A percentile compares a stretch with the other conserved stretches of the same genome.
These are phyloP conservation scores for Antrodiella citrinella DNA, from an alignment of 768 basidiomycete species.

Conservation along the genomic window DNA sequence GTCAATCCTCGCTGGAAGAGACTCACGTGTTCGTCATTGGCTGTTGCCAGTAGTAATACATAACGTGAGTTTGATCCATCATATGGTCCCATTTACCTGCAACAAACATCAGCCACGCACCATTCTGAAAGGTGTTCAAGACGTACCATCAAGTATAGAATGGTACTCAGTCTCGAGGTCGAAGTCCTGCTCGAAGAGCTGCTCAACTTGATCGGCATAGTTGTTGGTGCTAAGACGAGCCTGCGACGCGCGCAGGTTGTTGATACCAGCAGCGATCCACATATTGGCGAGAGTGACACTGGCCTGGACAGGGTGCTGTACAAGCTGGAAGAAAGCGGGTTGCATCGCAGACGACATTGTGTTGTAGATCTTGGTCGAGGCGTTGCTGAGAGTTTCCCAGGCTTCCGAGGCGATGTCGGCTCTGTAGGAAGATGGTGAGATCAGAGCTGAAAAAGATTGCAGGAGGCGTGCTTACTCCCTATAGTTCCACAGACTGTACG, in stretches of 20 bases:
- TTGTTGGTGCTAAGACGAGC: constrained; percentile 54
- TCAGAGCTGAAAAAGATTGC: background rate
- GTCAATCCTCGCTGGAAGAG: no score
- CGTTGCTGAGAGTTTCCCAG: constrained; percentile 40
- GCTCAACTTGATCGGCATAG: constrained; percentile 45
- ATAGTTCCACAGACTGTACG: constrained; percentile 58
- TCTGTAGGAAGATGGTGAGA: constrained; percentile 27
- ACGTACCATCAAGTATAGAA: constrained; percentile 41
- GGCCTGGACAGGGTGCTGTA: constrained; percentile 57
- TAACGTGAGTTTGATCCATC: constrained; percentile 67
- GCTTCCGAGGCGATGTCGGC: constrained; percentile 46
- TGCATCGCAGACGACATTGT: constrained; percentile 37
- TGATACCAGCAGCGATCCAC: constrained; percentile 50
- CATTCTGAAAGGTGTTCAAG: background rate
- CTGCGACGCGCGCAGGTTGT: constrained; percentile 57
- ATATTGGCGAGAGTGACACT: constrained; percentile 50
- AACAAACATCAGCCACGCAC: background rate
- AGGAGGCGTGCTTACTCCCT: constrained; percentile 43
- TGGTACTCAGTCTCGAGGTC: constrained; percentile 58
- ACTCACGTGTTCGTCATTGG: constrained; percentile 56
- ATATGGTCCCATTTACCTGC: constrained; percentile 29
- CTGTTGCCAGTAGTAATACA: constrained; percentile 67
- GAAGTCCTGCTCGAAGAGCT: constrained; percentile 52
- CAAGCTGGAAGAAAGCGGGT: constrained; percentile 64
- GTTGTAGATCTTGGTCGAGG: constrained; percentile 49